These are phyloP conservation scores for Syncephalastrum monosporum DNA, from an alignment of 371 early-diverging fungal species.

Conservation along the genomic window DNA sequence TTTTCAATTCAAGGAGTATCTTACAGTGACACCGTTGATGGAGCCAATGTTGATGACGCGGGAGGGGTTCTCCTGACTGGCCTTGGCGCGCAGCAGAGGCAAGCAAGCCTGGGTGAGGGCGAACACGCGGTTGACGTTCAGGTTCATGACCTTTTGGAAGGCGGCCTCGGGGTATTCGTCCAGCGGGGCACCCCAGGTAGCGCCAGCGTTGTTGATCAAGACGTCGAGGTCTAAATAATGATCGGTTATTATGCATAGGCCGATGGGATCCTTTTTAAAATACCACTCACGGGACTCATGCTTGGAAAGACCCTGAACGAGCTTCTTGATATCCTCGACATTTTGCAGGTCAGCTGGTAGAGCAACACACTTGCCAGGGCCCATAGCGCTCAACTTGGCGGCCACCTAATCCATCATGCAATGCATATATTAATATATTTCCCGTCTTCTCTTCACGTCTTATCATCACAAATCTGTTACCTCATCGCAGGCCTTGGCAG, in stretches of 20 bases:
- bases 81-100: slow-evolving; percentile 72
- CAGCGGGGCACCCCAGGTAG: slow-evolving; percentile 71
- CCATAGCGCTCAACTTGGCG: slow-evolving; percentile 53
- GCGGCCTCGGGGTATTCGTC: slow-evolving; percentile 68
- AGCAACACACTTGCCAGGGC: slow-evolving; percentile 73
- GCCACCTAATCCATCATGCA: slow-evolving; percentile 34
- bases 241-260: neutral
- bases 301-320: slow-evolving; percentile 59
- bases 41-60: slow-evolving; percentile 71
- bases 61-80: slow-evolving; percentile 55
- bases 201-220: slow-evolving; percentile 86
- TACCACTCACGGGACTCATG: slow-evolving; percentile 54
- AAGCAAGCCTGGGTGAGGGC: slow-evolving; percentile 78
- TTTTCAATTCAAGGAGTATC: neutral
- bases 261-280: neutral
- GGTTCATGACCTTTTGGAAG: slow-evolving; percentile 80
- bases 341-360: slow-evolving; percentile 79
- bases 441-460: neutral
- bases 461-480: slow-evolving; percentile 17
- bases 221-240: slow-evolving; percentile 66
- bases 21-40: slow-evolving; percentile 68
- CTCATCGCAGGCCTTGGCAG: slow-evolving; percentile 58
- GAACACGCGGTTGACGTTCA: slow-evolving; percentile 87
- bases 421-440: too few relatives aligned
- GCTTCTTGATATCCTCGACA: slow-evolving; percentile 54